A percentile compares a stretch with the other conserved stretches of the same genome.
Evolutionary conservation across 345 rosid genomes (phyloP).

Genomic region (Pelargonium nanum): DNA sequence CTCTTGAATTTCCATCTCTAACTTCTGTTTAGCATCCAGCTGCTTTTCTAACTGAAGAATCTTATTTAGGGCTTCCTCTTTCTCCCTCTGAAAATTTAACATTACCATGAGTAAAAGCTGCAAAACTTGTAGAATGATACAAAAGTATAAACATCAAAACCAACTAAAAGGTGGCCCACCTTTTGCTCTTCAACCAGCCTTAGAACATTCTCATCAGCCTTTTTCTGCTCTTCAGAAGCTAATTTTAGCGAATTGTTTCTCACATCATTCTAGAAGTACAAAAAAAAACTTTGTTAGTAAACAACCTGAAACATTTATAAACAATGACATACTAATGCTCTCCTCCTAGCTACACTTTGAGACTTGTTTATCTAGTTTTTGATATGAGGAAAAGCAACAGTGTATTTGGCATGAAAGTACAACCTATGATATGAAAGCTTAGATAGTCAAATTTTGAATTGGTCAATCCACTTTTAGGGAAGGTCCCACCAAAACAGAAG

Average conservation of each 20-base stretch:
- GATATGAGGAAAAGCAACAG: background rate
- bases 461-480: background rate
- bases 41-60: constrained; percentile 58
- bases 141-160: background rate
- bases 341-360: background rate
- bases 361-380: background rate
- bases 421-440: too few species aligned
- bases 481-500: background rate
- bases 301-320: constrained; percentile 1
- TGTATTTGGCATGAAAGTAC: background rate
- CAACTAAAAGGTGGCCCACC: constrained; percentile 24
- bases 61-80: constrained; percentile 50
- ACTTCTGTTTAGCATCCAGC: constrained; percentile 60
- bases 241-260: constrained; percentile 53
- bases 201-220: constrained; percentile 60
- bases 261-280: constrained; percentile 36
- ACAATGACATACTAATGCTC: background rate
- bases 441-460: background rate
- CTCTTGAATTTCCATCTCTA: constrained; percentile 82
- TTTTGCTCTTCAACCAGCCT: constrained; percentile 74
- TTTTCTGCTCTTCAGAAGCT: constrained; percentile 75
- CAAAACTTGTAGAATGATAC: background rate
- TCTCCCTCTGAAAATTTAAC: constrained; percentile 52
- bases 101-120: background rate
- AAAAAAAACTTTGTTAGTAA: constrained; percentile 13